Evolutionary conservation across 1,284 basidiomycete species (phyloP), one percentile per base, ranked within the genome.

Genomic region (Boletus calvinii): DNA sequence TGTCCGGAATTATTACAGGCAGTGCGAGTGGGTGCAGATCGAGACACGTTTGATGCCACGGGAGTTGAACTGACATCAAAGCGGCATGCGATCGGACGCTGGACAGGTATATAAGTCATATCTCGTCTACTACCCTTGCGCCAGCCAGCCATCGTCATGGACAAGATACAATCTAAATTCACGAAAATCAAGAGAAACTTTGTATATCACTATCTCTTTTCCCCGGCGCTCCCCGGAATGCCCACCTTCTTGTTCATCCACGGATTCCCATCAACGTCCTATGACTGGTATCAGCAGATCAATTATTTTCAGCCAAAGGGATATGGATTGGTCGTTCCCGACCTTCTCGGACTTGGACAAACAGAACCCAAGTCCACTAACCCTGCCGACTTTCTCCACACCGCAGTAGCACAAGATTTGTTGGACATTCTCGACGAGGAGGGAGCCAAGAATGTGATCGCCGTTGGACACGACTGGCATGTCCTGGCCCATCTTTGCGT

Each of bases 271-370:
- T 72, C 72, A 0, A 71, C 67, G 12, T 72, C 74, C 0, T 70
- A 72, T 48, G 75, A 73, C 45, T 80, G 79, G 78, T 62, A 70
- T 36, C 62, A 68, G 22, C 75, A 77, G 55, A 71, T 79, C 47
- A 57, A 69, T 10, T 72, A 71, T 57, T 78, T 80, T 64, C 57
- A 69, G 35, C 57, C 64, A 22, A 65, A 62, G 36, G 80, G 80
- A 18, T 80, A 74, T 46, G 72, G 78, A 13, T 49, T 80, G 26
- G 60, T 81, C 52, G 76, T 74, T 8, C 80, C 78, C 0, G 77
- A 80, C 60, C 70, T 77, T 63, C 68, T 80, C 11, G 80, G 79
- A 10, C 75, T 73, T 30, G 78, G 78, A 12, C 72, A 63, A 15
- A 78, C 77, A 7, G 74, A 63, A 40, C 74, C 67, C 53, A 80